Percentiles rank a stretch among this genome's conserved stretches.
Conservation (phyloP, 1,284 basidiomycete species). For the Coniferiporia weirii region DNA sequence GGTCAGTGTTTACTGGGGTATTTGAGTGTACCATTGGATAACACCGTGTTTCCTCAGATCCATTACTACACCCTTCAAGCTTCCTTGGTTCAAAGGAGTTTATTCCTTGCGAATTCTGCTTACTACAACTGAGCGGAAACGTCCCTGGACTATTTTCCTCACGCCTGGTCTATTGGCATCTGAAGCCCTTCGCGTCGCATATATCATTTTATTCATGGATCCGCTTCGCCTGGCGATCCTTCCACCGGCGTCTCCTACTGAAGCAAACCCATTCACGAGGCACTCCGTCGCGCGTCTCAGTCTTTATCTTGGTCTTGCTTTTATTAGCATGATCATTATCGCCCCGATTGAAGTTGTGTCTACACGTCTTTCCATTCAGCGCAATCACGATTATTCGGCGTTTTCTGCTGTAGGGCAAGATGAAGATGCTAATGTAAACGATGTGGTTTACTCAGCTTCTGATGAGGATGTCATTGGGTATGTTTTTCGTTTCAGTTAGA, state of each 20-base stretch:
- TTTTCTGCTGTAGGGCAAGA: constrained; percentile 70
- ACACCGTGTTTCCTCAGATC: constrained; percentile 43
- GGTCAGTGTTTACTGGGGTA: constrained; percentile 40
- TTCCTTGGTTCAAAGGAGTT: constrained; percentile 60
- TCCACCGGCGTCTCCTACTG: constrained; percentile 38
- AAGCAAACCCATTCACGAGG: constrained; percentile 35
- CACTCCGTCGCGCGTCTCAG: constrained; percentile 35
- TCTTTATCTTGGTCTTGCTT: constrained; percentile 58
- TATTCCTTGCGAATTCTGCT: constrained; percentile 69
- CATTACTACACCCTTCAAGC: constrained; percentile 80
- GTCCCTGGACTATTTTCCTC: constrained; percentile 77
- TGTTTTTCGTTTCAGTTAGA: constrained; percentile 18
- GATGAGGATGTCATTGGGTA: constrained; percentile 89
- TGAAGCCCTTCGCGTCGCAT: constrained; percentile 61
- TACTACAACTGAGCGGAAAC: constrained; percentile 76
- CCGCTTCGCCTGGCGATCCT: constrained; percentile 63
- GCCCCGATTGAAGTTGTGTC: constrained; percentile 81
- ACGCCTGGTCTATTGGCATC: constrained; percentile 78
- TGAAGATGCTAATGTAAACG: constrained; percentile 63
- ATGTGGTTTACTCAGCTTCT: constrained; percentile 64
- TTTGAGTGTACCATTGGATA: constrained; percentile 1
- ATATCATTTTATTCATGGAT: constrained; percentile 64
- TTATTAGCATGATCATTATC: constrained; percentile 58
- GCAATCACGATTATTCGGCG: constrained; percentile 71
- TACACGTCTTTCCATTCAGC: constrained; percentile 77